These are phyloP conservation scores for Pleomassaria siparia DNA, from an alignment of 2,329 filamentous ascomycete species.

Conservation along the genomic window DNA sequence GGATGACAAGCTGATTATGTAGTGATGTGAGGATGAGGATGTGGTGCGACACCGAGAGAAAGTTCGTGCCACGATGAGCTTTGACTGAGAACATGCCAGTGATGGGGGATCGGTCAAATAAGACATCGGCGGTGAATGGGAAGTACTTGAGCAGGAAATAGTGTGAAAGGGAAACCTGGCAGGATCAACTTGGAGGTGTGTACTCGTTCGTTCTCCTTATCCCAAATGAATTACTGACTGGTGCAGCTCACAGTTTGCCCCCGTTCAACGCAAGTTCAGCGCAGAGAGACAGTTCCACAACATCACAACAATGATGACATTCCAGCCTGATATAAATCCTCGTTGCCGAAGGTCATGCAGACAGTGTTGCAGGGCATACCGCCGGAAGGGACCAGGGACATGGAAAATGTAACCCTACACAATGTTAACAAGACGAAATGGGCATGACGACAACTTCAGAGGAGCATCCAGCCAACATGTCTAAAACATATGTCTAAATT, in stretches of 20 bases:
- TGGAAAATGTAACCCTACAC: constrained; percentile 8
- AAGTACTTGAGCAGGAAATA: neutral
- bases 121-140: neutral
- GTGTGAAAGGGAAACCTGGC: neutral
- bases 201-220: neutral
- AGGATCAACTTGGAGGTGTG: neutral
- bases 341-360: constrained; percentile 5
- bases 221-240: neutral
- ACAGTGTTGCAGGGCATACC: neutral
- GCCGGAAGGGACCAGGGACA: neutral
- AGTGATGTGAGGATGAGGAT: neutral
- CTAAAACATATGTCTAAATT: neutral
- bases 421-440: neutral
- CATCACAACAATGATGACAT: neutral
- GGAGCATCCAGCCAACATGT: neutral
- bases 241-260: too few relatives aligned
- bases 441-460: neutral
- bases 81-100: neutral
- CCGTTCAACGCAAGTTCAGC: neutral
- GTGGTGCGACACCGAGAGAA: neutral
- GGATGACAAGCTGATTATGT: neutral
- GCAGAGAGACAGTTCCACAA: neutral
- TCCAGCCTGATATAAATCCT: neutral
- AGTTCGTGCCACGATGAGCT: neutral
- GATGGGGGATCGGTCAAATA: neutral